These are phyloP conservation scores for Epichloe gansuensis DNA, from an alignment of 2,329 filamentous ascomycete genomes.

Conservation along the genomic window DNA sequence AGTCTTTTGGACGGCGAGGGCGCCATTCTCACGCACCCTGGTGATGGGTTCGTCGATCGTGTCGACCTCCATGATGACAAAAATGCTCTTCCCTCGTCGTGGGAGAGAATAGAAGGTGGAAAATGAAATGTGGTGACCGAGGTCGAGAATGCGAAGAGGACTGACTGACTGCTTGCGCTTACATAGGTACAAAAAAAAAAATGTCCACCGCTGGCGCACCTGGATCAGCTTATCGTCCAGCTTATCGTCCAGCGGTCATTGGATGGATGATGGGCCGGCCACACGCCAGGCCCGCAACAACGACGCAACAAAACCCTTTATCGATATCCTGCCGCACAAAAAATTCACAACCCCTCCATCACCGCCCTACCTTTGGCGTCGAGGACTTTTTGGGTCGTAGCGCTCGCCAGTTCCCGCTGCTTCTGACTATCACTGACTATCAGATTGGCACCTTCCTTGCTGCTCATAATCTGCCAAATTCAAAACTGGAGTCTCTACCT, in stretches of 20 bases:
- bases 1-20: conserved; percentile 34
- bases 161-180: neutral
- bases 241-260: conserved; percentile 18
- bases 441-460: neutral
- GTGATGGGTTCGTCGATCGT: conserved; percentile 22
- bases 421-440: neutral
- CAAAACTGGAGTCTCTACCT: conserved; percentile 56
- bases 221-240: conserved; percentile 14
- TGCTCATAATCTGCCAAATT: conserved; percentile 9
- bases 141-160: too few relatives aligned
- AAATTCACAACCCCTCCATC: conserved; percentile 27
- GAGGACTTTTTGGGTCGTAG: neutral
- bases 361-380: conserved; percentile 10
- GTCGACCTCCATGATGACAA: conserved; percentile 25
- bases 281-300: neutral
- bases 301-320: conserved; percentile 8
- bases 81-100: conserved; percentile 6
- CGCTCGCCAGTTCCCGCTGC: neutral
- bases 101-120: neutral
- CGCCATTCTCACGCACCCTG: conserved; percentile 37
- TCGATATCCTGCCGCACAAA: conserved; percentile 26
- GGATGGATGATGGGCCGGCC: conserved; percentile 7
- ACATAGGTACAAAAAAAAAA: conserved; percentile 13
- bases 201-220: conserved; percentile 19
- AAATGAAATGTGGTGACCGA: neutral